Evolutionary conservation across 2,329 filamentous ascomycete species (phyloP).

Genomic region (Parastagonospora nodorum): DNA sequence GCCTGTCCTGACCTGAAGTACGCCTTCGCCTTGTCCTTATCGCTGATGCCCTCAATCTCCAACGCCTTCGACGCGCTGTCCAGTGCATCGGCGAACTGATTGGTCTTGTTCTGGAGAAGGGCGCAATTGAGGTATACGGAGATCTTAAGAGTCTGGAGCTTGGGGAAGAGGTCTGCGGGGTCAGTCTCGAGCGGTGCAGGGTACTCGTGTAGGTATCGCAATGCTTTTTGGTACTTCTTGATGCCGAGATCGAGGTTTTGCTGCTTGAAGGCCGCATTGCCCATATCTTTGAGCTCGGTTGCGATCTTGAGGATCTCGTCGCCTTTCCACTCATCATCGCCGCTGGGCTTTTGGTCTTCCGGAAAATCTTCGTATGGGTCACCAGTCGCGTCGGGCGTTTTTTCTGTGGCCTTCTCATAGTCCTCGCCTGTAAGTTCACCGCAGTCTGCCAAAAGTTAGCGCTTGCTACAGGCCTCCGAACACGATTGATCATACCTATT

Average conservation of each 20-base stretch:
- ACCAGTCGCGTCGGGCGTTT: constrained; percentile 77
- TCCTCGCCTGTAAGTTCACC: constrained; percentile 79
- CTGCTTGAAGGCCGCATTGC: constrained; percentile 89
- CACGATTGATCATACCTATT: constrained; percentile 44
- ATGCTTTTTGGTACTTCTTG: constrained; percentile 91
- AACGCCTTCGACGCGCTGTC: constrained; percentile 75
- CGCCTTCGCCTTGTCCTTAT: constrained; percentile 86
- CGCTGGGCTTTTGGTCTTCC: constrained; percentile 68
- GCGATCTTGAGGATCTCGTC: constrained; percentile 77
- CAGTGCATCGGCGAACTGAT: constrained; percentile 71
- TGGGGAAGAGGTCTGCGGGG: constrained; percentile 66
- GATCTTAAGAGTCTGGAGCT: constrained; percentile 78
- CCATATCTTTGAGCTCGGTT: constrained; percentile 83
- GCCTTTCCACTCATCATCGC: constrained; percentile 66
- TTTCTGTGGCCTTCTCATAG: constrained; percentile 69
- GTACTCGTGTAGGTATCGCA: constrained; percentile 88
- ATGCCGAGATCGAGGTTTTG: constrained; percentile 73
- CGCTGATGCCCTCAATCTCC: constrained; percentile 64
- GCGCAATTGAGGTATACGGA: constrained; percentile 87
- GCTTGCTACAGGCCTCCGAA: background rate
- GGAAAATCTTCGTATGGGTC: constrained; percentile 96
- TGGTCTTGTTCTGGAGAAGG: constrained; percentile 81
- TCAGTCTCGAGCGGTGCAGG: constrained; percentile 72
- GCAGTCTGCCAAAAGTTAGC: constrained; percentile 63
- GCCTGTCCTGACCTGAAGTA: constrained; percentile 82